Base-by-base conservation (phyloP, 805 yeast species). In the Kazachstania bromeliacearum region DNA sequence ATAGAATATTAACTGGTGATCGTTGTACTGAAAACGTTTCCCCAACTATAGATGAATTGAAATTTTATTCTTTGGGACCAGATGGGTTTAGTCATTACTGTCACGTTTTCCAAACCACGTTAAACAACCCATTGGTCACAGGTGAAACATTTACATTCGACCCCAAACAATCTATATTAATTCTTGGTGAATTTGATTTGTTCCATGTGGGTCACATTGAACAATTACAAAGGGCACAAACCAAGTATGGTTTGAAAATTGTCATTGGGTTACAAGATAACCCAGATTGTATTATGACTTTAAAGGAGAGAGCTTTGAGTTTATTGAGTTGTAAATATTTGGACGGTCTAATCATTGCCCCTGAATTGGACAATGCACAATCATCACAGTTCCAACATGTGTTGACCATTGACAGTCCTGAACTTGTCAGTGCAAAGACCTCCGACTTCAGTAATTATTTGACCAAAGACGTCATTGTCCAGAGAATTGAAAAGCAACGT, bases 201-300 rank as follows among this genome's bases (percentile, higher is more conserved):
- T 88, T 92, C 62, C 87, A 85, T 57, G 87, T 95, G 15, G 96
- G 95, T 15, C 96, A 92, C 56, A 84, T 89, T 39, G 80, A 77
- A 46, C 79, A 79, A 7, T 64, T 89, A 42, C 63, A 70, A 39
- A 54, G 64, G 12, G 69, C 80, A 16, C 53, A 66, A 22, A 45
- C 50, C 16, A 71, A 75, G 0, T 42, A 48, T 4, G 56, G 59
- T 70, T 46, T 74, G 70, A 52, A 92, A 79, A 54, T 53, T 42
- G 31, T 71, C 68, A 34, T 76, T 72, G 42, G 78, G 72, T 56
- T 52, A 34, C 60, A 75, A 46, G 75, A 75, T 50, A 94, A 30
- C 19, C 16, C 25, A 6, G 24, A 25, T 8, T 22, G 95, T 19
- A 76, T 87, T 27, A 92, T 92, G 96, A 85, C 83, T 50, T 48